Evolutionary conservation across 2,329 filamentous ascomycete species (phyloP), one percentile per base, ranked within the genome.

Genomic region (Talaromyces pinophilus): DNA sequence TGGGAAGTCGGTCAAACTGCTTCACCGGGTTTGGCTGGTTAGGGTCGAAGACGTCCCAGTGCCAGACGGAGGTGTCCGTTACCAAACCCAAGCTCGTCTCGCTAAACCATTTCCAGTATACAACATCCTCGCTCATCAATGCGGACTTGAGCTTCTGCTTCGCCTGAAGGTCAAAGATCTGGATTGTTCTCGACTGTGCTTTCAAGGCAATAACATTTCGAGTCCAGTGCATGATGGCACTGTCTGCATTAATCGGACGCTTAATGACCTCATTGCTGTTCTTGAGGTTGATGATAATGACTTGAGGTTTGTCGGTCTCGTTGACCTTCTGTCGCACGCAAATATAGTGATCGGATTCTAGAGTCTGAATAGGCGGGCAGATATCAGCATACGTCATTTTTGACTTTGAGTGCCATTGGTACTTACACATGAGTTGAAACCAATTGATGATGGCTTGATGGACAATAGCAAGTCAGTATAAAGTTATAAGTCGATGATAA

Each of bases 41-140:
- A 62, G 90, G 84, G 76, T 97, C 93, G 77, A 94, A 94, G 71
- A 99, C 92, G 78, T 99, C 92, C 95, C 95, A 99, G 83, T 99
- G 95, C 80, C 93, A 98, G 69, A 99, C 92, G 48, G 91, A 89
- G 70, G 87, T 91, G 67, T 96, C 93, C 70, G 94, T 98, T 70
- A 99, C 92, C 74, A 99, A 84, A 69, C 94, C 95, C 67, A 99
- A 83, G 69, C 90, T 91, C 67, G 86, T 90, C 74, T 97, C 92
- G 81, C 89, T 97, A 81, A 96, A 92, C 95, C 95, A 99, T 83
- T 97, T 97, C 96, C 95, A 99, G 85, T 96, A 99, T 69, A 95
- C 90, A 63, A 99, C 92, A 81, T 99, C 95, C 80, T 98, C 95
- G 75, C 90, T 92, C 91, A 98, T 97, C 63, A 91, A 92, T 67